Percentiles rank a stretch among this genome's conserved stretches.
These are phyloP conservation scores for Taphrina sp. DNA, from an alignment of 1,139 yeast genomes.

Conservation along the genomic window DNA sequence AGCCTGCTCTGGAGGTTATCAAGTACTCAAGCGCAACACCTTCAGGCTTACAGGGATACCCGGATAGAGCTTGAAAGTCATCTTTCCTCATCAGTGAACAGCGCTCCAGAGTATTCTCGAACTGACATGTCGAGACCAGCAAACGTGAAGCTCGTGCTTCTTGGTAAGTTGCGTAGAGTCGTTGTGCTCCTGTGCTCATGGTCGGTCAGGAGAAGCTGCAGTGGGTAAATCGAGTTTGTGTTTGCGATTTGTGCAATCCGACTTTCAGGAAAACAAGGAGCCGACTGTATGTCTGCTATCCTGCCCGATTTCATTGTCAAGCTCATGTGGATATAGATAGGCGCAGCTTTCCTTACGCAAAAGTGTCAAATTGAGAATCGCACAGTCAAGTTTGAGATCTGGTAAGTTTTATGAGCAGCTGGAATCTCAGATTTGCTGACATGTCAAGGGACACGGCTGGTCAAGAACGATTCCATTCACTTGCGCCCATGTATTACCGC, in stretches of 20 bases:
- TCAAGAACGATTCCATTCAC: conserved; percentile 91
- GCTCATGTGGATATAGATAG: conserved; percentile 52
- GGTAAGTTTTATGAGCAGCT: too few species aligned
- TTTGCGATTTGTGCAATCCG: conserved; percentile 87
- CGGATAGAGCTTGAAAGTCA: too few species aligned
- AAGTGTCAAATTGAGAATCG: conserved; percentile 87
- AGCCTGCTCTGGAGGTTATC: too few species aligned
- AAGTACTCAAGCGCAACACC: too few species aligned
- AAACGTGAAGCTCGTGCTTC: conserved; percentile 38
- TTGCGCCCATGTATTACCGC: conserved; percentile 97
- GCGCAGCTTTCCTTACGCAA: conserved; percentile 95
- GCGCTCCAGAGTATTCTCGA: too few species aligned
- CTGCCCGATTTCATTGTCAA: neutral
- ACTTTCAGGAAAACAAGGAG: conserved; percentile 88
- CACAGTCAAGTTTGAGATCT: conserved; percentile 91
- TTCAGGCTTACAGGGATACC: too few species aligned
- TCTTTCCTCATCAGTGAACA: too few species aligned
- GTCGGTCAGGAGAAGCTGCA: conserved; percentile 92
- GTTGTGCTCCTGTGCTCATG: conserved; percentile 70
- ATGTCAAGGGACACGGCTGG: conserved; percentile 79
- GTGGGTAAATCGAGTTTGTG: conserved; percentile 95
- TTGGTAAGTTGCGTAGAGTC: conserved; percentile 26
- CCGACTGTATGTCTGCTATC: conserved; percentile 20
- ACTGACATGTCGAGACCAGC: conserved; percentile 29
- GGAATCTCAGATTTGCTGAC: too few species aligned